phyloP scores from a whole-genome alignment of 2,329 filamentous ascomycete species.

The Aspergillus sp. region DNA sequence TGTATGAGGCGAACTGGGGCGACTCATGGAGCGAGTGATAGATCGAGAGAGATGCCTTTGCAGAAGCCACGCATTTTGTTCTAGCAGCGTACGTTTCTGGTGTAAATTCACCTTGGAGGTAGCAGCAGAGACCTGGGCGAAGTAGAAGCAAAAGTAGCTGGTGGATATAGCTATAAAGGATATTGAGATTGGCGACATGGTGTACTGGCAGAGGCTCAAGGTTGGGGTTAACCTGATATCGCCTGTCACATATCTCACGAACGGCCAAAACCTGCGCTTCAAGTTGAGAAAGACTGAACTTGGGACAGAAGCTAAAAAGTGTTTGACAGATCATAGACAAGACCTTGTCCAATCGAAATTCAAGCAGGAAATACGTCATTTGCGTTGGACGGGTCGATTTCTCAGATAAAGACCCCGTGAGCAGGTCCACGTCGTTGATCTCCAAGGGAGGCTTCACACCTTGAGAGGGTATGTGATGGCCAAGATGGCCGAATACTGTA shows the following conservation, averaged over 20 bases:
- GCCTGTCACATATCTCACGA: slow-evolving; percentile 34
- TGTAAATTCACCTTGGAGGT: slow-evolving; percentile 34
- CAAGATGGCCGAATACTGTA: slow-evolving; percentile 38
- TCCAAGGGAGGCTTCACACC: slow-evolving; percentile 38
- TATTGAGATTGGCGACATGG: slow-evolving; percentile 44
- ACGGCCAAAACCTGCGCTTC: slow-evolving; percentile 34
- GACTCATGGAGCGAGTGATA: slow-evolving; percentile 36
- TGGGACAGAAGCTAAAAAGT: slow-evolving; percentile 32
- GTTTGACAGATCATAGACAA: slow-evolving; percentile 39
- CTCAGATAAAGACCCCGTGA: slow-evolving; percentile 27
- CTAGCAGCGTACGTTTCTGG: slow-evolving; percentile 31
- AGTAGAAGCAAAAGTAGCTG: slow-evolving; percentile 42
- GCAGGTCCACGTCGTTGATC: slow-evolving; percentile 39
- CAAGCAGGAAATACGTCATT: slow-evolving; percentile 45
- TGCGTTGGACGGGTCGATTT: slow-evolving; percentile 36
- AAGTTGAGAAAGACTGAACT: slow-evolving; percentile 26
- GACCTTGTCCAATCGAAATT: slow-evolving; percentile 39
- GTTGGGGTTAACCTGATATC: slow-evolving; percentile 30
- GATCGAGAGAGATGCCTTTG: slow-evolving; percentile 36
- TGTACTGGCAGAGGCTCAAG: slow-evolving; percentile 31
- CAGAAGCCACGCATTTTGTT: slow-evolving; percentile 35
- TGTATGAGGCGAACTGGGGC: slow-evolving; percentile 37
- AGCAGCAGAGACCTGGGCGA: slow-evolving; percentile 37
- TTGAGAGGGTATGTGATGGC: slow-evolving; percentile 29
- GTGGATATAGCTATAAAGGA: slow-evolving; percentile 43